Evolutionary conservation across 1,139 yeast species (phyloP), one percentile per base, ranked within the genome.

Genomic region (Yamadazyma triangularis): DNA sequence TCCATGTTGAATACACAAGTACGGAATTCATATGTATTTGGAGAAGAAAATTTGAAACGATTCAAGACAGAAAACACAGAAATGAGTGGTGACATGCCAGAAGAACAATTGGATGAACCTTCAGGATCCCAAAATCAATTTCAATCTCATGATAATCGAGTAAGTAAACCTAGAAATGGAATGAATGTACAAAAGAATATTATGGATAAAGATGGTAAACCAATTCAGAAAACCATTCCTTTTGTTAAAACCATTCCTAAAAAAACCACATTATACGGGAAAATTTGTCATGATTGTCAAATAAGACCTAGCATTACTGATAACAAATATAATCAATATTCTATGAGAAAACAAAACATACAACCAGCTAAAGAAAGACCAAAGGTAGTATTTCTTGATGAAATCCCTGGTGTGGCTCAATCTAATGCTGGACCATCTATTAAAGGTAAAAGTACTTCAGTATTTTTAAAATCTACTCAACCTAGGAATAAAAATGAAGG

Each of bases 231-330:
- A 18, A 18, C 20, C 9, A 71, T 79, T 15, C 89, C 89, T 9
- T 82, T 74, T 50, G 87, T 84, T 8, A 82, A 80, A 52, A 82
- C 91, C 2, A 83, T 83, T 35, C 93, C 94, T 1, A 83, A 88
- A 58, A 84, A 84, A 47, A 88, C 98, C 0, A 74, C 89, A 3
- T 60, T 91, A 27, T 74, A 79, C 14, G 99, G 98, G 20, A 85
- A 88, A 26, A 81, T 91, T 16, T 84, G 83, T 40, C 96, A 91
- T 53, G 99, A 91, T 56, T 87, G 96, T 56, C 86, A 82, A 47
- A 79, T 87, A 12, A 76, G 84, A 32, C 97, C 97, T 7, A 75
- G 87, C 4, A 73, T 79, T 45, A 64, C 66, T 30, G 95, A 87
- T 48, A 70, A 75, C 23, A 79, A 80, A 49, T 87, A 88, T 55